Evolutionary conservation across 2,329 filamentous ascomycete genomes (phyloP), one percentile per base, ranked within the genome.

Genomic region (Neocatenulostroma microsporum): DNA sequence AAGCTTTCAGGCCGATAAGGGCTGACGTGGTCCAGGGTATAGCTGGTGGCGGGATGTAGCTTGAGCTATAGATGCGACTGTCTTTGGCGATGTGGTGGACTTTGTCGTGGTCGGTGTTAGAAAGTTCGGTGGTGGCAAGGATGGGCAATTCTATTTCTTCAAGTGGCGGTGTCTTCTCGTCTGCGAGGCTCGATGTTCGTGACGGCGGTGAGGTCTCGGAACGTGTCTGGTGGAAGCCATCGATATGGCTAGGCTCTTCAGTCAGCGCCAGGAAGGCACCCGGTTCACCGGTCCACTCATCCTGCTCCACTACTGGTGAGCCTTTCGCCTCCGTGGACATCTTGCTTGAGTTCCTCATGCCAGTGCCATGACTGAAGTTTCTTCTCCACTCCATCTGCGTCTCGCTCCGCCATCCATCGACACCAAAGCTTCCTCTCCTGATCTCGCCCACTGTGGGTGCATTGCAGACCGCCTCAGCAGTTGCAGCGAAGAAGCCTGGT

Each of bases 1-100:
- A 84, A 0, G 74, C 71, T 19, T 69, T 64, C 10, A 78, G 53
- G 2, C 72, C 75, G 35, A 78, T 74, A 14, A 59, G 63, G 2
- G 75, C 73, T 2, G 78, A 73, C 39, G 77, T 72, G 23, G 64
- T 70, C 65, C 73, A 76, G 0, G 76, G 65, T 3, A 67, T 48
- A 37, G 65, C 63, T 1, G 64, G 63, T 5, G 64, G 65, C 18
- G 61, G 58, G 15, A 60, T 45, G 45, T 67, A 68, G 42, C 63
- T 63, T 58, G 64, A 37, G 30, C 48, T 38, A 23, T 44, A 46
- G 27, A 41, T 42, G 31, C 40, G 30, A 15, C 40, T 20, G 21
- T 34, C 34, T 10, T 18, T 34, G 10, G 27, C 20, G 19, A 42
- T 5, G 6, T 34, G 29, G 11, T 25, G 17, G 17, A 40, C 41